Base-by-base conservation (phyloP, 2,329 filamentous ascomycete species). In the Lachnellula willkommii region DNA sequence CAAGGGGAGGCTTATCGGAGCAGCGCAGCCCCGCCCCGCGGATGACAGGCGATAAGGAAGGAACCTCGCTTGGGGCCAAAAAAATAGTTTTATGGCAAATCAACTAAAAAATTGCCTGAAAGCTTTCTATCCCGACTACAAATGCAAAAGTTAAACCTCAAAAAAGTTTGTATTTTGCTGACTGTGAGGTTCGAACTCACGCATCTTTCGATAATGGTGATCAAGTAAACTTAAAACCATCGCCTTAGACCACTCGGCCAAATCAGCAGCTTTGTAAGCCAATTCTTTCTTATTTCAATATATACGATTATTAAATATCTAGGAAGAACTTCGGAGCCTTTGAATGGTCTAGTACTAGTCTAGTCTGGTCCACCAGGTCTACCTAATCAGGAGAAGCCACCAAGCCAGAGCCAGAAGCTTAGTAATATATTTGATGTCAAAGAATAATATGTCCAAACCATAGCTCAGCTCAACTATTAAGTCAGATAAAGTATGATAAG, bases 151-250 rank as follows among this genome's bases (percentile, higher is more conserved):
- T 22, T 32, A 39, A 11, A 22, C 32, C 47, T 45, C 55, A 52
- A 43, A 46, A 59, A 57, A 28, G 54, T 47, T 50, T 35, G n/a
- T 26, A 51, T 22, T 43, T 11, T 68, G 57, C 47, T 58, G 42
- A 58, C 63, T 60, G 61, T 62, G 66, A 56, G 66, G 66, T 67
- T 68, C 66, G 66, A 68, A 68, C 66, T 56, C 65, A 61, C 60
- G 65, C 65, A 62, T 65, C 65, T 67, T 59, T 61, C 65, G 65
- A 65, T 60, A 68, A 65, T 67, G 66, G 66, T 68, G 66, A 48
- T 57, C 37, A 28, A 47, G 37, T 24, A 47, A 36, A 52, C 63
- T 66, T 66, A 65, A 66, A 63, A 65, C 64, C 65, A 64, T 60
- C 65, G 65, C 65, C 65, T 65, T 66, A 66, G 63, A 67, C 65